Conservation (phyloP, 768 basidiomycete species). For the Ramaria sp. region DNA sequence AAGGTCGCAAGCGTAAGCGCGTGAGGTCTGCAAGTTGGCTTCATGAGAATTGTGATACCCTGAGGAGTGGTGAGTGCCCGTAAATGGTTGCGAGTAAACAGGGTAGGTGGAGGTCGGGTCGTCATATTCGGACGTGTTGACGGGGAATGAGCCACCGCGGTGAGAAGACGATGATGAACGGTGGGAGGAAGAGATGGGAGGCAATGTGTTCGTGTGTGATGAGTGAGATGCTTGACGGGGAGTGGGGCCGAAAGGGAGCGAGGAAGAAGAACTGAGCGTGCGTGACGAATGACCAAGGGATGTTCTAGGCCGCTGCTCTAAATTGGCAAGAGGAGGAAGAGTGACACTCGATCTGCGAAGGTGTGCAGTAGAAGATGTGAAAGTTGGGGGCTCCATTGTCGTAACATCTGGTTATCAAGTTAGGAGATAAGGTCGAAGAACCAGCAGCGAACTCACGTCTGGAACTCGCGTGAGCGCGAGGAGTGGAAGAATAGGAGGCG, state of each 20-base stretch:
- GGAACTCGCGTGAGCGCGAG: not conserved
- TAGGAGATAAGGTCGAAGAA: not conserved
- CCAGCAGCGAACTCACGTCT: not conserved
- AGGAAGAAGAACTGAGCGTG: not conserved
- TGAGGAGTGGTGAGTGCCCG: not conserved
- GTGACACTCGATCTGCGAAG: not conserved
- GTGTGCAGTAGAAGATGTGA: slow-evolving; percentile 1
- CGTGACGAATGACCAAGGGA: not conserved
- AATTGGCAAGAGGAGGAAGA: not conserved
- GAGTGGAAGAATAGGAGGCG: not conserved
- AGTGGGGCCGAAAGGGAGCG: not conserved
- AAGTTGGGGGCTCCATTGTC: slow-evolving; percentile 6
- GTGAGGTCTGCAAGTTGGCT: not conserved
- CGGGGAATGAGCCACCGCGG: not conserved
- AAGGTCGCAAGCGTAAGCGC: slow-evolving; percentile 63
- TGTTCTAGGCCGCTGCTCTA: not conserved
- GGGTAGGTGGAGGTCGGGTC: not conserved
- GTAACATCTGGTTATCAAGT: not conserved
- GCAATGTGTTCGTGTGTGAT: not conserved
- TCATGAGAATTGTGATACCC: not conserved
- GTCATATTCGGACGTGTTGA: not conserved
- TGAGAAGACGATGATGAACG: not conserved
- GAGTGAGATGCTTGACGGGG: not conserved
- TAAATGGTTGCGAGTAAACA: not conserved
- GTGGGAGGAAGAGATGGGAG: not conserved